Conservation (phyloP, 2,329 filamentous ascomycete species). For the Tolypocladium tropicale region DNA sequence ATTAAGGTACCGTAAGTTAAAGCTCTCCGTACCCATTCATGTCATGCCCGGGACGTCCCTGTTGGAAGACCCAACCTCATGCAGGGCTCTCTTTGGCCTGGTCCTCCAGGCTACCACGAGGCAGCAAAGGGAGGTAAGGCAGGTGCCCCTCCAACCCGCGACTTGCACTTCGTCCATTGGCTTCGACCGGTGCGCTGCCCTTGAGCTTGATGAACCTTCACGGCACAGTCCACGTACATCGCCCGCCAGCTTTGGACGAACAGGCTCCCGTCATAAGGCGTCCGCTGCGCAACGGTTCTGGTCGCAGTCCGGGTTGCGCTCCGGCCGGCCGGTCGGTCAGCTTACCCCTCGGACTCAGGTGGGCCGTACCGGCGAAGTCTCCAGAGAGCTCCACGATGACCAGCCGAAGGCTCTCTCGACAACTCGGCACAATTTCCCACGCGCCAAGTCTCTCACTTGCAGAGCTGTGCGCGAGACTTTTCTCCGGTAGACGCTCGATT, state of each 20-base stretch:
- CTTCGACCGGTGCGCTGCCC: neutral
- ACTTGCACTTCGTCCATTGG: neutral
- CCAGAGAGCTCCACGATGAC: neutral
- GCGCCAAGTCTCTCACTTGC: neutral
- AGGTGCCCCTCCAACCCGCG: too few species aligned
- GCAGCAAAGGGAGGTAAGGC: too few species aligned
- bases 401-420: neutral
- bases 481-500: neutral
- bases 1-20: too few species aligned
- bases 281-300: neutral
- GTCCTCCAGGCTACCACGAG: too few species aligned
- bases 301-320: neutral
- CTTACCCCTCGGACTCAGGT: neutral
- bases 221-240: too few species aligned
- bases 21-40: too few species aligned
- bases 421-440: neutral
- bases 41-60: too few species aligned
- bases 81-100: neutral
- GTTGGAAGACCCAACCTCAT: too few species aligned
- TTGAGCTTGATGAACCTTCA: neutral
- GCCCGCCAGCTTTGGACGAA: too few species aligned
- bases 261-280: neutral
- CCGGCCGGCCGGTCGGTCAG: neutral
- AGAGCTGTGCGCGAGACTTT: too few species aligned
- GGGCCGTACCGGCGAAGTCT: neutral